These are phyloP conservation scores for Aspergillus fischeri DNA, from an alignment of 2,329 filamentous ascomycete genomes.

Conservation along the genomic window DNA sequence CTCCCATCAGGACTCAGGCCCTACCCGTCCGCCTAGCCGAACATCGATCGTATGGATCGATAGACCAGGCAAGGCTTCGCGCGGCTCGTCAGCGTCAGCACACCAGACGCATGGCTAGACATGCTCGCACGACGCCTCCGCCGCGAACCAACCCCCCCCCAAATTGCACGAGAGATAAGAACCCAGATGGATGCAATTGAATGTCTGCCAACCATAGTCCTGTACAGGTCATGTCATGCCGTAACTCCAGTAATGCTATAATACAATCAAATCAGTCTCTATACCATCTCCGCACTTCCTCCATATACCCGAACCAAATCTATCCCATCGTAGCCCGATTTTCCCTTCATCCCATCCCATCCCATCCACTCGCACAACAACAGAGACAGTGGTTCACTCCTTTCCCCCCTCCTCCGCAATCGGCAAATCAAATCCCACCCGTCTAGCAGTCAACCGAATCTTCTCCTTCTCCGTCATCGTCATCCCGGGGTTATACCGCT, in stretches of 20 bases:
- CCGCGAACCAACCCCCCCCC: background rate
- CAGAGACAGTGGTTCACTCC: background rate
- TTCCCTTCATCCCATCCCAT: background rate
- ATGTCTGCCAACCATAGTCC: background rate
- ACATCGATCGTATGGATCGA: background rate
- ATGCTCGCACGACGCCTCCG: background rate
- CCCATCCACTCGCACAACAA: background rate
- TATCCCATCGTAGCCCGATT: background rate
- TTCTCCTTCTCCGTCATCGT: slow-evolving; percentile 80
- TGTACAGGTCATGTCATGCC: background rate
- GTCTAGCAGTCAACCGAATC: slow-evolving; percentile 74
- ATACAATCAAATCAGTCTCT: background rate
- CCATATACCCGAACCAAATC: background rate
- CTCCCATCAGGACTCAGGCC: background rate
- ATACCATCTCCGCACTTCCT: background rate
- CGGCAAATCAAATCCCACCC: slow-evolving; percentile 88
- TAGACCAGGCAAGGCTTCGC: background rate
- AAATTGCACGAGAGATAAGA: background rate
- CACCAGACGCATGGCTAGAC: background rate
- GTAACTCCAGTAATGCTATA: background rate
- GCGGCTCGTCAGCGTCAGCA: background rate
- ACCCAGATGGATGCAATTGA: background rate
- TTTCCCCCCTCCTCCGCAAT: slow-evolving; percentile 47
- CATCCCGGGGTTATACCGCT: slow-evolving; percentile 93
- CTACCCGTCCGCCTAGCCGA: background rate